A percentile compares a stretch with the other conserved stretches of the same genome.
Conservation (phyloP, 148 eudicot genomes). For the Amaranthus cruentus region DNA sequence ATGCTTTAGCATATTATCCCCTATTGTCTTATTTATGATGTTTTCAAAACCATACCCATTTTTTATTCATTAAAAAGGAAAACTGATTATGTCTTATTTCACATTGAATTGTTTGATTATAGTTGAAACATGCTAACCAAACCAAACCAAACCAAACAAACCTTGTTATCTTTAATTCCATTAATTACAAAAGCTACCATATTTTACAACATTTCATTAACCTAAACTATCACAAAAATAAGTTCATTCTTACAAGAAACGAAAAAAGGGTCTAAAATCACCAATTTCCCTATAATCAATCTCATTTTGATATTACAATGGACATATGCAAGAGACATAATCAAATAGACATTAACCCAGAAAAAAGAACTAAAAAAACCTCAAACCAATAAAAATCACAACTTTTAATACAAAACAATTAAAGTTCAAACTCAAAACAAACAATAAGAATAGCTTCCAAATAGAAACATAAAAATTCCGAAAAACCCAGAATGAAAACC, state of each 20-base stretch:
- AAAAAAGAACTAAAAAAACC: no score
- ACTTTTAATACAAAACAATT: not conserved
- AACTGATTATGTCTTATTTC: not conserved
- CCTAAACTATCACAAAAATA: not conserved
- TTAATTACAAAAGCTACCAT: not conserved
- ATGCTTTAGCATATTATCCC: not conserved
- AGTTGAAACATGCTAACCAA: not conserved
- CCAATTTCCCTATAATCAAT: not conserved
- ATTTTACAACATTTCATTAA: not conserved
- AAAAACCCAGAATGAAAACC: constrained; percentile 17
- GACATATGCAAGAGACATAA: no score
- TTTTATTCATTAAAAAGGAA: not conserved
- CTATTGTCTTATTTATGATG: not conserved
- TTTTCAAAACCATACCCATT: not conserved
- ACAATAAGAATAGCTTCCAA: not conserved
- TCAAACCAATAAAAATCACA: not conserved
- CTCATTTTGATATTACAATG: no score
- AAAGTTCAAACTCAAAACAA: constrained; percentile 7
- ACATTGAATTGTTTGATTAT: not conserved
- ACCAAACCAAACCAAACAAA: not conserved
- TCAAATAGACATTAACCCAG: no score
- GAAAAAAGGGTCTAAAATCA: not conserved
- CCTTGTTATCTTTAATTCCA: not conserved
- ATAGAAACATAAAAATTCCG: not conserved
- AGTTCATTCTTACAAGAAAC: not conserved